These are phyloP conservation scores for Curvularia hawaiiensis DNA, from an alignment of 2,329 filamentous ascomycete species.

Conservation along the genomic window DNA sequence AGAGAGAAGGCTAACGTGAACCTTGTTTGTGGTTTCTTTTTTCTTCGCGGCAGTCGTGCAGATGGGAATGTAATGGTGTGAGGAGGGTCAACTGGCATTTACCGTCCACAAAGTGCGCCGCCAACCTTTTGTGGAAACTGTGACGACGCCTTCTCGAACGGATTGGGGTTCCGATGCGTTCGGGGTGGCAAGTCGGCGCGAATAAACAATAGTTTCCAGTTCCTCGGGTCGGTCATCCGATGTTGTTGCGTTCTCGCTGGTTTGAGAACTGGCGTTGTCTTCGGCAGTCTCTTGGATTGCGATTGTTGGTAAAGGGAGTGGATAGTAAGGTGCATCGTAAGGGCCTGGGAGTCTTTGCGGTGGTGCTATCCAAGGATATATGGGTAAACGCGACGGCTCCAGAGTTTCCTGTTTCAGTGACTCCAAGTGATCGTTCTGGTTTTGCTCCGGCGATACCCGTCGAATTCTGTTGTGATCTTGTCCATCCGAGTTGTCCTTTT, in stretches of 20 bases:
- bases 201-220: slow-evolving; percentile 26
- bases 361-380: slow-evolving; percentile 43
- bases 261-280: slow-evolving; percentile 21
- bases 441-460: not conserved
- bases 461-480: not conserved
- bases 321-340: slow-evolving; percentile 44
- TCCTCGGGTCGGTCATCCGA: slow-evolving; percentile 5
- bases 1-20: not conserved
- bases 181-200: slow-evolving; percentile 34
- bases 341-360: slow-evolving; percentile 43
- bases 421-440: slow-evolving; percentile 19
- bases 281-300: slow-evolving; percentile 9
- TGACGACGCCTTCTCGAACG: slow-evolving; percentile 33
- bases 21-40: not conserved
- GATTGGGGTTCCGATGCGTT: slow-evolving; percentile 21
- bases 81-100: slow-evolving; percentile 29
- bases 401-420: slow-evolving; percentile 24
- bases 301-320: slow-evolving; percentile 38
- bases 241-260: slow-evolving; percentile 9
- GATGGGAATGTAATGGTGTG: not conserved
- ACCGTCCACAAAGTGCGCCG: slow-evolving; percentile 45
- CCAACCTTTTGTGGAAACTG: slow-evolving; percentile 39
- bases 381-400: slow-evolving; percentile 25
- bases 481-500: not conserved
- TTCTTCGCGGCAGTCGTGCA: not conserved